phyloP scores from a whole-genome alignment of 1,139 yeast genomes.

The Kodamaea sp. region DNA sequence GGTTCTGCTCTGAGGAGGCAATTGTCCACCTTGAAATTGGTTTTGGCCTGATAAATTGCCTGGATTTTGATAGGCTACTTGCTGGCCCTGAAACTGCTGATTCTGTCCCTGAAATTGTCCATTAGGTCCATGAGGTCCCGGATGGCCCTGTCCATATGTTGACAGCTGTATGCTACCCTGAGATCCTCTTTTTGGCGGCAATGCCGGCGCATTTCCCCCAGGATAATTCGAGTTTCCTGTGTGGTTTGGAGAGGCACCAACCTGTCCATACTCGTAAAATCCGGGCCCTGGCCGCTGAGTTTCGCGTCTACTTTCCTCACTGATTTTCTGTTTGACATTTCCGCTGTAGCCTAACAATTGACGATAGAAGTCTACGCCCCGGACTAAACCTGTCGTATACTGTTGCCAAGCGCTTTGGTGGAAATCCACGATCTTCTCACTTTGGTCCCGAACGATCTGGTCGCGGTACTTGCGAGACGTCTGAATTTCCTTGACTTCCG shows the following conservation, averaged over 20 bases:
- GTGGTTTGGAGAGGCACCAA: too few species aligned
- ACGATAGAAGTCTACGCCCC: slow-evolving; percentile 65
- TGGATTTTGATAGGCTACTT: too few species aligned
- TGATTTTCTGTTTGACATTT: slow-evolving; percentile 31
- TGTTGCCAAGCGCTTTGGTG: slow-evolving; percentile 58
- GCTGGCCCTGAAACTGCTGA: too few species aligned
- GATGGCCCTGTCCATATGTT: too few species aligned
- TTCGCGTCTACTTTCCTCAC: slow-evolving; percentile 2
- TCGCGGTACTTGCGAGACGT: slow-evolving; percentile 34
- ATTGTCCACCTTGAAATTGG: too few species aligned
- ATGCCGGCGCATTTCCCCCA: slow-evolving; percentile 3
- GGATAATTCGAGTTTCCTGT: not conserved
- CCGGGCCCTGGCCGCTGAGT: not conserved
- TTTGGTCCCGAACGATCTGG: slow-evolving; percentile 16
- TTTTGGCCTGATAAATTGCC: too few species aligned
- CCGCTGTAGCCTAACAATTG: slow-evolving; percentile 50
- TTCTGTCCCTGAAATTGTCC: too few species aligned
- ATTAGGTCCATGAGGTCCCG: too few species aligned
- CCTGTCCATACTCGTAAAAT: too few species aligned
- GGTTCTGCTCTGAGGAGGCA: too few species aligned
- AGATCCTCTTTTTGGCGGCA: slow-evolving; percentile 12
- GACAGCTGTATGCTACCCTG: too few species aligned
- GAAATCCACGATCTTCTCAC: slow-evolving; percentile 44
- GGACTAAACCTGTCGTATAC: slow-evolving; percentile 57
- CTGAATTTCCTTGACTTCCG: slow-evolving; percentile 40